Conservation (phyloP, 2,329 filamentous ascomycete species). For the Celoporthe dispersa region DNA sequence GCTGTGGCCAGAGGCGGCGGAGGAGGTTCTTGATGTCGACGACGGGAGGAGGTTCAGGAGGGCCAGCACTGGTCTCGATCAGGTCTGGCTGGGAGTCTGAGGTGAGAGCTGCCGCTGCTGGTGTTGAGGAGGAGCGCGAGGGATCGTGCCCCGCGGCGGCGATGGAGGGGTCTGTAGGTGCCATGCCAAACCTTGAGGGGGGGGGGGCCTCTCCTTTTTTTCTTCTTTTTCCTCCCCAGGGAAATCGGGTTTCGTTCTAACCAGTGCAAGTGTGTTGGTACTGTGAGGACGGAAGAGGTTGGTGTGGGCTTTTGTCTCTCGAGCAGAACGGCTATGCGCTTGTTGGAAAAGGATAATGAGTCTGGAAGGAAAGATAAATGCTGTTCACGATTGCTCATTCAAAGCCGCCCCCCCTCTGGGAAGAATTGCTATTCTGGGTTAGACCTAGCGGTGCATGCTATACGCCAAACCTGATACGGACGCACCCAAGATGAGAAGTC, state of each 20-base stretch:
- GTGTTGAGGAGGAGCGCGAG: not conserved
- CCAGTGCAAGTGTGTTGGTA: not conserved
- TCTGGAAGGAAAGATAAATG: not conserved
- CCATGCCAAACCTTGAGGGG: not conserved
- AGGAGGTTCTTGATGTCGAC: constrained; percentile 73
- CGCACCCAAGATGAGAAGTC: not conserved
- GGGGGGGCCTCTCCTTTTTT: no score
- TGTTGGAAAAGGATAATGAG: not conserved
- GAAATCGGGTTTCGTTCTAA: not conserved
- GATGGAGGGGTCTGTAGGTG: not conserved
- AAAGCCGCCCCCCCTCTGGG: not conserved
- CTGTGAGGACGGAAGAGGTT: not conserved
- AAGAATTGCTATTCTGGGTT: constrained; percentile 10
- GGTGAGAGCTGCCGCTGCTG: not conserved
- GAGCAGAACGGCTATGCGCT: not conserved
- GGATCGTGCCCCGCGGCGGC: not conserved
- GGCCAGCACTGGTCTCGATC: constrained; percentile 21
- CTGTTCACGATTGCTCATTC: constrained; percentile 1
- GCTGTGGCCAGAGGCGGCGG: constrained; percentile 67
- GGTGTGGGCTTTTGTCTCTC: not conserved
- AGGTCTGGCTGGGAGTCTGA: constrained; percentile 25
- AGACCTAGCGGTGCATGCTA: not conserved
- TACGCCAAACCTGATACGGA: not conserved
- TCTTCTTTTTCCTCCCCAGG: not conserved
- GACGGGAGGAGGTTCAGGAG: constrained; percentile 30